Percentiles rank a stretch among this genome's conserved stretches.
Conservation (phyloP, 2,329 filamentous ascomycete species). For the Cercospora nicotianae region DNA sequence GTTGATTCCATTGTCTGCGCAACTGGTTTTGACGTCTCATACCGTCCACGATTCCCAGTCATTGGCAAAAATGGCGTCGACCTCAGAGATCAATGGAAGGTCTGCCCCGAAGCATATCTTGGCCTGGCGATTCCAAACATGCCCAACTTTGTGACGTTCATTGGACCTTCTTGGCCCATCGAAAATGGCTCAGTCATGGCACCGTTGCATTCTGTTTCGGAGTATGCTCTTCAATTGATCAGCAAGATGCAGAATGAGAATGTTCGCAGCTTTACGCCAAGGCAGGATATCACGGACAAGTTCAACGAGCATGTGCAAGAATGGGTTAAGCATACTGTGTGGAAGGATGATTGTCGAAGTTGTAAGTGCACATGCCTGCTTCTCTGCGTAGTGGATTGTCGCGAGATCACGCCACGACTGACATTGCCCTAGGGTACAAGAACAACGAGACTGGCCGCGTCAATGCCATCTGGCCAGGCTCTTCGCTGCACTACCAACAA, state of each 20-base stretch:
- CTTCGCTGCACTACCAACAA: constrained; percentile 51
- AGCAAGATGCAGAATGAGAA: constrained; percentile 51
- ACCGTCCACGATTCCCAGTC: constrained; percentile 46
- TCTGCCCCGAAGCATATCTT: constrained; percentile 43
- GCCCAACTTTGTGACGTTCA: constrained; percentile 45
- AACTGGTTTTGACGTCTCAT: constrained; percentile 48
- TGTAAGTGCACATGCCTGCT: too few relatives aligned
- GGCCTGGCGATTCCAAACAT: constrained; percentile 46
- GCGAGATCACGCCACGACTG: too few relatives aligned
- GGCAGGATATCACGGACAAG: constrained; percentile 43
- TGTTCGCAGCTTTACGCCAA: constrained; percentile 44
- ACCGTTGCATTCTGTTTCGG: constrained; percentile 41
- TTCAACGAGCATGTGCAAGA: constrained; percentile 48
- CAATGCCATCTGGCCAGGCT: constrained; percentile 53
- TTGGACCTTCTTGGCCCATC: constrained; percentile 42
- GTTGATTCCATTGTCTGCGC: constrained; percentile 49
- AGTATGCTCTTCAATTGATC: constrained; percentile 46
- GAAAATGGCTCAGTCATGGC: constrained; percentile 49
- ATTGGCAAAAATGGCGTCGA: constrained; percentile 45
- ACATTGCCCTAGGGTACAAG: too few relatives aligned
- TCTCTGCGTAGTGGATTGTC: too few relatives aligned
- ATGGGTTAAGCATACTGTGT: constrained; percentile 53
- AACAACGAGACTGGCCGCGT: constrained; percentile 50
- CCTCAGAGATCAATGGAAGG: constrained; percentile 43
- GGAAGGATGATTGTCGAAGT: constrained; percentile 47